Evolutionary conservation across 176 grass and related monocot species (phyloP).

Genomic region (Alloteropsis semialata): DNA sequence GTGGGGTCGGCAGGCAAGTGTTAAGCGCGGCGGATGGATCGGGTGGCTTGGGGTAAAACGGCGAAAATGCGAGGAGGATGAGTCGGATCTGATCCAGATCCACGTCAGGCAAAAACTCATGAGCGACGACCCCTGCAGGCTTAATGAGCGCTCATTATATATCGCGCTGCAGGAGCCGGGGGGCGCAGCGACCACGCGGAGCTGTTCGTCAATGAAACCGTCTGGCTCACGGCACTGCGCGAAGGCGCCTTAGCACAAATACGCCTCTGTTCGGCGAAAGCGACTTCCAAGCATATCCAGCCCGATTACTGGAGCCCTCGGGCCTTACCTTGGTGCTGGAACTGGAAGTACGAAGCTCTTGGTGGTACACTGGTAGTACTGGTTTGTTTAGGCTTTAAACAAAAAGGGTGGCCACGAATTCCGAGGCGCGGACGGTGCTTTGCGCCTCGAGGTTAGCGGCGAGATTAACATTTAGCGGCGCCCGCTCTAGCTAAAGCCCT

Average conservation of each 20-base stretch:
- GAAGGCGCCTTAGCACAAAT: neutral
- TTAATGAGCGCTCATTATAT: too few species aligned
- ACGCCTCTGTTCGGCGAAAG: neutral
- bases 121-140: too few species aligned
- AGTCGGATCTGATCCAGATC: neutral
- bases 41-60: too few species aligned
- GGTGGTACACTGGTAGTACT: too few species aligned
- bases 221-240: neutral
- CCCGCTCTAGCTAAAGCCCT: neutral
- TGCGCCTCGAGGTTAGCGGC: slow-evolving; percentile 37
- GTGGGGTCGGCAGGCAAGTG: too few species aligned
- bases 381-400: neutral
- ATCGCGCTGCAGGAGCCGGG: too few species aligned
- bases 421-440: slow-evolving; percentile 14
- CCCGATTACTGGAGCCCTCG: neutral
- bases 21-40: too few species aligned
- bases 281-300: neutral
- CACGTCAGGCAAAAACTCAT: too few species aligned
- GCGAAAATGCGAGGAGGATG: neutral
- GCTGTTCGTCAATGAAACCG: neutral
- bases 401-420: neutral
- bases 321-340: too few species aligned
- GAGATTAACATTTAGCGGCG: neutral
- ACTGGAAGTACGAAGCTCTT: too few species aligned
- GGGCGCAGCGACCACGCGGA: neutral